Evolutionary conservation across 768 basidiomycete species (phyloP), one percentile per base, ranked within the genome.

Genomic region (Nidularia sp.): DNA sequence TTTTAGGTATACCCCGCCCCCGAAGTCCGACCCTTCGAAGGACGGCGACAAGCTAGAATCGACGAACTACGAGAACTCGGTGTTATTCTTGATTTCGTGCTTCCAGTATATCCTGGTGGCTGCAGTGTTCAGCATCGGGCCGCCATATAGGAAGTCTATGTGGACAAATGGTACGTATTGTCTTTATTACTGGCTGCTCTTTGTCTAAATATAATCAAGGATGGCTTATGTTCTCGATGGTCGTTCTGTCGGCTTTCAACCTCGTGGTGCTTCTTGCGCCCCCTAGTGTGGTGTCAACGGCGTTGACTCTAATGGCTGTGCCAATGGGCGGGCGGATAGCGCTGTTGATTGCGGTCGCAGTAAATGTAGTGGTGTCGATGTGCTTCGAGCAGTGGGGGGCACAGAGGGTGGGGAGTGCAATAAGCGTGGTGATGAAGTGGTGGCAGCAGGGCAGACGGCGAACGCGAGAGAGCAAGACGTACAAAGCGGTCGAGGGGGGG

Each of bases 21-120:
- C 70, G 0, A 61, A 66, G 45, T 64, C 66, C 34, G 63, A 78
- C 15, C 75, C 78, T 25, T 62, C 63, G 5, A 69, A 71, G 43
- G 77, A 81, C 42, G 80, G 77, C 54, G 80, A 86, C 66, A 83
- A 91, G 59, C 76, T 98, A 43, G 82, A 93, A 53, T 86, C 92
- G 18, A 82, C 72, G 41, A 98, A 95, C 65, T 95, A 81, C 61
- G 97, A 98, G 67, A 98, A 99, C 66, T 85, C 97, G 4, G 84
- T 81, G 31, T 69, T 99, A 52, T 99, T 99, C 73, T 69, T 98
- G 57, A 75, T 98, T 43, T 98, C 97, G 7, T 97, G 93, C 55
- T 98, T 98, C 84, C 97, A 99, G 71, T 99, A 99, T 67, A 92
- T 98, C 62, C 75, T 98, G 47, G 91, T 97, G 6, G 97, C 96